Percentiles rank a stretch among this genome's conserved stretches.
These are phyloP conservation scores for Serendipita sp. DNA, from an alignment of 768 basidiomycete species.

Conservation along the genomic window DNA sequence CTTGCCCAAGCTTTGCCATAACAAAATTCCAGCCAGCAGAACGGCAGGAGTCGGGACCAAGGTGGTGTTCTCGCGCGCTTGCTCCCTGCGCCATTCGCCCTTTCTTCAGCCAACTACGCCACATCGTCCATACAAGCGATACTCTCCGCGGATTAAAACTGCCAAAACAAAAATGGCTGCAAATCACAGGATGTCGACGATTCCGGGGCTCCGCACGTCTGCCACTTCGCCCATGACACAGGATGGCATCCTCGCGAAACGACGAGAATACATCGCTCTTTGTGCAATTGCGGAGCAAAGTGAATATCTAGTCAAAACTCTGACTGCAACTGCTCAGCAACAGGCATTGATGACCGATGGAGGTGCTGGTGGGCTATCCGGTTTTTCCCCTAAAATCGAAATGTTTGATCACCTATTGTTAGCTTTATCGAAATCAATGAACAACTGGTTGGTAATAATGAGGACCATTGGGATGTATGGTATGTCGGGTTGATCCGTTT, in stretches of 20 bases:
- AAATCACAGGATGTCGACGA: not conserved
- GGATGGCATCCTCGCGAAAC: not conserved
- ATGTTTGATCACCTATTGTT: not conserved
- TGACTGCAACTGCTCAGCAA: not conserved
- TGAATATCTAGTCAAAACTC: not conserved
- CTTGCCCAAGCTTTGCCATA: not conserved
- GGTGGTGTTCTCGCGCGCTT: not conserved
- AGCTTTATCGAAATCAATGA: not conserved
- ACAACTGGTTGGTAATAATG: not conserved
- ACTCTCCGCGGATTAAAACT: too few relatives aligned
- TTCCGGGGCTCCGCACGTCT: not conserved
- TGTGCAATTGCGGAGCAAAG: not conserved
- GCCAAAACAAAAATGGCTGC: not conserved
- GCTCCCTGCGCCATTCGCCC: not conserved
- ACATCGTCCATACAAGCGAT: too few relatives aligned
- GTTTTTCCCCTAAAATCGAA: not conserved
- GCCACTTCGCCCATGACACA: not conserved
- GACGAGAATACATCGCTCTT: conserved; percentile 1
- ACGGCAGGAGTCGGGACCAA: not conserved
- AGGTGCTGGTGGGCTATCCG: not conserved
- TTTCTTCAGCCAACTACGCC: too few relatives aligned
- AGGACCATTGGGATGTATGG: not conserved
- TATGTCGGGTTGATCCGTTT: not conserved
- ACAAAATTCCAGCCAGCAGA: not conserved
- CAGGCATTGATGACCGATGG: not conserved